Evolutionary conservation across 148 eudicot genomes (phyloP).

Genomic region (Persicaria maculosa): DNA sequence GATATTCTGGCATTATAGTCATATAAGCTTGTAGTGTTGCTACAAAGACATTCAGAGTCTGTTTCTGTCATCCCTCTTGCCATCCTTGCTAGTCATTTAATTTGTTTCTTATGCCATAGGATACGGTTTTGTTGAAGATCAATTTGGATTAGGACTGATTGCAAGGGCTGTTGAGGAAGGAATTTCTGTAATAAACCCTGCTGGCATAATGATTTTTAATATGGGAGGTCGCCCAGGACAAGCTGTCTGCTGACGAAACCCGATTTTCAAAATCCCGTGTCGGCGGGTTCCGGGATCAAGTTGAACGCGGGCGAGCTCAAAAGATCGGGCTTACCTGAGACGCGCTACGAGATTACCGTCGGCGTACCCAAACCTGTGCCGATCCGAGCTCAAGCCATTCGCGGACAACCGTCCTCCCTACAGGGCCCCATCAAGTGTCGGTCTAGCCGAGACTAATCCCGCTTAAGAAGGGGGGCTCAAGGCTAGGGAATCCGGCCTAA

Average conservation of each 20-base stretch:
- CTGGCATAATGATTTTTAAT: conserved; percentile 90
- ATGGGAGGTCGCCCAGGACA: conserved; percentile 99
- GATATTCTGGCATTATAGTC: background rate
- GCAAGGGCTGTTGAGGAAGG: conserved; percentile 99
- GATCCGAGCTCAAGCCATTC: too few relatives aligned
- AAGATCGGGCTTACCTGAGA: too few relatives aligned
- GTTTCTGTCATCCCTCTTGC: background rate
- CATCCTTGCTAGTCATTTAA: background rate
- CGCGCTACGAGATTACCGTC: too few relatives aligned
- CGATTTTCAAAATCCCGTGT: too few relatives aligned
- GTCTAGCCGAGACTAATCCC: too few relatives aligned
- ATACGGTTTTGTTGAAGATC: conserved; percentile 99
- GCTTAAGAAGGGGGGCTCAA: too few relatives aligned
- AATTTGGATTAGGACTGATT: conserved; percentile 91
- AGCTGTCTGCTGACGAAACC: conserved; percentile 96
- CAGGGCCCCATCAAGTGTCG: too few relatives aligned
- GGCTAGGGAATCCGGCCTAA: too few relatives aligned
- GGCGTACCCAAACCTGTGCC: too few relatives aligned
- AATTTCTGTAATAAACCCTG: conserved; percentile 84
- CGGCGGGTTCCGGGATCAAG: too few relatives aligned
- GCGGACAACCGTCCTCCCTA: too few relatives aligned
- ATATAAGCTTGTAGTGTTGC: conserved; percentile 2
- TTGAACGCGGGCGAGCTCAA: too few relatives aligned
- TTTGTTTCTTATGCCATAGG: conserved; percentile 24
- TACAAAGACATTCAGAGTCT: background rate